phyloP scores from a whole-genome alignment of 306 rosid genomes.

The Lagenaria siceraria region DNA sequence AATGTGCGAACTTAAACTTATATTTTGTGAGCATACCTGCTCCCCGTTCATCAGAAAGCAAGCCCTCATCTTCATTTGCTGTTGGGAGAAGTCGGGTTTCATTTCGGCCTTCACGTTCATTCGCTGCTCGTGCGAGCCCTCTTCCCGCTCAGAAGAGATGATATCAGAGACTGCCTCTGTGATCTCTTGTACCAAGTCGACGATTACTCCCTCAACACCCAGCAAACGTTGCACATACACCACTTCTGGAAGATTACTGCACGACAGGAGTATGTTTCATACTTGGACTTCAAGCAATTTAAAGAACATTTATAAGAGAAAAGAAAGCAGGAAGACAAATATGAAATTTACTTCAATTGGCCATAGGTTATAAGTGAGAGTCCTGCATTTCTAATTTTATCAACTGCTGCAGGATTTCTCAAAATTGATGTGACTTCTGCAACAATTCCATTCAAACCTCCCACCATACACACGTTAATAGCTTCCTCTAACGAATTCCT shows the following conservation, averaged over 20 bases:
- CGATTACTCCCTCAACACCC: slow-evolving; percentile 36
- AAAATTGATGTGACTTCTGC: slow-evolving; percentile 27
- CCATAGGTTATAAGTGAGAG: slow-evolving; percentile 34
- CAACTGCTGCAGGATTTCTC: slow-evolving; percentile 22
- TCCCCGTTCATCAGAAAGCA: neutral
- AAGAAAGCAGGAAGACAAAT: neutral
- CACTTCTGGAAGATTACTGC: slow-evolving; percentile 27
- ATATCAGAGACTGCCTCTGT: slow-evolving; percentile 20
- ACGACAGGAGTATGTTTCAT: neutral
- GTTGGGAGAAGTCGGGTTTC: neutral
- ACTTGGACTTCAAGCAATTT: neutral
- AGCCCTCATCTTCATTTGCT: neutral
- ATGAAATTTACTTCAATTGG: slow-evolving; percentile 22
- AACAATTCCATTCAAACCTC: slow-evolving; percentile 46
- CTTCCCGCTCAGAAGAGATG: neutral
- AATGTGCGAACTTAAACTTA: neutral
- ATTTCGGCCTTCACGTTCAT: neutral
- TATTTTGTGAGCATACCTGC: neutral
- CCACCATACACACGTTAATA: slow-evolving; percentile 24
- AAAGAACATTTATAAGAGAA: neutral
- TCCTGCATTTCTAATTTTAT: slow-evolving; percentile 22
- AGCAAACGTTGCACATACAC: slow-evolving; percentile 26
- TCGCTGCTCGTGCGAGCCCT: neutral
- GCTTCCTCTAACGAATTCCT: slow-evolving; percentile 43
- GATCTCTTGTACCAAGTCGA: slow-evolving; percentile 31